Percentiles rank a stretch among this genome's conserved stretches.
These are phyloP conservation scores for Colletotrichum sp. DNA, from an alignment of 2,329 filamentous ascomycete genomes.

Conservation along the genomic window DNA sequence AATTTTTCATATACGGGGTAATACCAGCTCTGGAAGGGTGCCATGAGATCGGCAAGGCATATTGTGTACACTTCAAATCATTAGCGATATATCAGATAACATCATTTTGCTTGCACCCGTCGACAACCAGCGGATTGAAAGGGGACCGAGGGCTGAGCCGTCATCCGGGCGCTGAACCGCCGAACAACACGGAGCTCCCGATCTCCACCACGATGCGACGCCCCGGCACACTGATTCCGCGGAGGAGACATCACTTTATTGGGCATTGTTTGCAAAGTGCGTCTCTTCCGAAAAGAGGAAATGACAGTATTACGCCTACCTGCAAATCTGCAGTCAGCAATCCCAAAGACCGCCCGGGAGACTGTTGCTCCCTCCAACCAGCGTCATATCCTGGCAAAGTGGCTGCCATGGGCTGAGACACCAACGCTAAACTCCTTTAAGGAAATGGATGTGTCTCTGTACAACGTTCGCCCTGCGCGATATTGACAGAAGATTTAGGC, in stretches of 20 bases:
- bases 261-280: too few species aligned
- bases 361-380: background rate
- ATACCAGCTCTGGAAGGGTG: background rate
- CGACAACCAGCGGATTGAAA: background rate
- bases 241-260: background rate
- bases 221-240: background rate
- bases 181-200: background rate
- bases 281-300: background rate
- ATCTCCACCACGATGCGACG: background rate
- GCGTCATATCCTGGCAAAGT: background rate
- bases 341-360: background rate
- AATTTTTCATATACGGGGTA: background rate
- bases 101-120: background rate
- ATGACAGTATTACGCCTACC: background rate
- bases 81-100: background rate
- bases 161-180: background rate
- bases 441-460: background rate
- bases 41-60: background rate
- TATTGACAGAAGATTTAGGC: background rate
- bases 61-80: background rate
- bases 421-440: background rate
- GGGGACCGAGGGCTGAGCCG: background rate
- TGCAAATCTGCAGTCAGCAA: background rate
- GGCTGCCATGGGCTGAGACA: background rate
- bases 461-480: background rate